These are phyloP conservation scores for Pythium chondricola DNA, from an alignment of 352 stramenopile genomes.

Conservation along the genomic window DNA sequence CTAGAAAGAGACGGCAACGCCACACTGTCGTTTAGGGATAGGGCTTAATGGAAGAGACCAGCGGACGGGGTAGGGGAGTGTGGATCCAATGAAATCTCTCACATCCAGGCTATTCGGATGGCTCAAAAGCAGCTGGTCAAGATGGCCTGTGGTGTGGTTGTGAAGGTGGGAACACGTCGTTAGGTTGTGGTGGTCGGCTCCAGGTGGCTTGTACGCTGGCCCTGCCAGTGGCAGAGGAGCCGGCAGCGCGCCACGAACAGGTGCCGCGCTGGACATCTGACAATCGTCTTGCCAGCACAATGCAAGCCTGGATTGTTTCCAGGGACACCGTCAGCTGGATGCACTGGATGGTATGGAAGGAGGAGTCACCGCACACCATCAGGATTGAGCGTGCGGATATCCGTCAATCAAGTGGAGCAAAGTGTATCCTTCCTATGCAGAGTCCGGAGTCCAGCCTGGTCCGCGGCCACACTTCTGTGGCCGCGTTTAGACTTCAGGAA, in stretches of 20 bases:
- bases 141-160: slow-evolving; percentile 11
- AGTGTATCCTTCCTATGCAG: too few species aligned
- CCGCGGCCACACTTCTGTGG: too few species aligned
- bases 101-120: slow-evolving; percentile 8
- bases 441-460: too few species aligned
- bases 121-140: slow-evolving; percentile 13
- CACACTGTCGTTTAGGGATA: slow-evolving; percentile 15
- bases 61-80: slow-evolving; percentile 6
- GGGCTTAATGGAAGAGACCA: slow-evolving; percentile 15
- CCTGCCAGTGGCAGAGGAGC: slow-evolving; percentile 1
- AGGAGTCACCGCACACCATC: too few species aligned
- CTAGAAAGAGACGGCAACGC: slow-evolving; percentile 15
- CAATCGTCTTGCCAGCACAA: not conserved
- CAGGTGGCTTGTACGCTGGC: too few species aligned
- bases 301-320: not conserved
- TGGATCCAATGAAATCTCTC: slow-evolving; percentile 8
- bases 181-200: slow-evolving; percentile 4
- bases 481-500: too few species aligned
- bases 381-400: too few species aligned
- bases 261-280: slow-evolving; percentile 16
- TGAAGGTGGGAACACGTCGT: not conserved
- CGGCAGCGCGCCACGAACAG: slow-evolving; percentile 12
- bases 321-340: too few species aligned
- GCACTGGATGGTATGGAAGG: too few species aligned
- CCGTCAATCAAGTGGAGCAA: too few species aligned